Evolutionary conservation across 768 basidiomycete genomes (phyloP), one percentile per base, ranked within the genome.

Genomic region (Daedaleopsis nitida): DNA sequence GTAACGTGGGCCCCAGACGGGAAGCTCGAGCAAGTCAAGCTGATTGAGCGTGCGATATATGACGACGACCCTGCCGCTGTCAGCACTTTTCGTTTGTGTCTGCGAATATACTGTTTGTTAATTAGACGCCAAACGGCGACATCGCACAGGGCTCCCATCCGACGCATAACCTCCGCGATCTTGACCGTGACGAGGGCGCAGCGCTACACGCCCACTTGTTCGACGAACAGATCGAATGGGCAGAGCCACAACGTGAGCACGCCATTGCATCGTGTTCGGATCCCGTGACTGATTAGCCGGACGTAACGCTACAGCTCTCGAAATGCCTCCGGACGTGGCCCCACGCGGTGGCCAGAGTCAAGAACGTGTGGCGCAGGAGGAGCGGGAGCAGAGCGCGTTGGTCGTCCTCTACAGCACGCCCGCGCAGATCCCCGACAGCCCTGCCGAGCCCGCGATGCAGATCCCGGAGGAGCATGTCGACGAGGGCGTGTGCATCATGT

Each of bases 1-100:
- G 92, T 93, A 50, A 85, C 85, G 34, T 94, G 92, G 88, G 85
- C 88, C 39, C 79, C 89, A 43, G 91, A 91, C 63, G 82, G 79
- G 70, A 77, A 84, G 73, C 86, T 94, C 66, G 89, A 87, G 78
- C 78, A 83, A 69, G 80, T 94, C 73, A 86, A 85, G 75, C 74
- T 86, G 73, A 94, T 94, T 77, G 91, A 93, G 78, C 85, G 83
- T 70, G 92, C 93, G 65, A 80, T 93, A 68, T 94, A 94, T 78
- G 93, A 93, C 68, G 92, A 93, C 75, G 93, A 94, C 80, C 85
- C 86, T 69, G 80, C 84, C 79, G 88, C 91, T 83, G 92, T 93
- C 84, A 87, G 91, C 84, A 68, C 69, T 78, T 77, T 73, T 78
- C 70, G 75, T 71, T 75, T 73, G 75, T 74, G 70, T 70, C 65